Conservation (phyloP, 2,329 filamentous ascomycete genomes). For the Cordyceps cicadae region DNA sequence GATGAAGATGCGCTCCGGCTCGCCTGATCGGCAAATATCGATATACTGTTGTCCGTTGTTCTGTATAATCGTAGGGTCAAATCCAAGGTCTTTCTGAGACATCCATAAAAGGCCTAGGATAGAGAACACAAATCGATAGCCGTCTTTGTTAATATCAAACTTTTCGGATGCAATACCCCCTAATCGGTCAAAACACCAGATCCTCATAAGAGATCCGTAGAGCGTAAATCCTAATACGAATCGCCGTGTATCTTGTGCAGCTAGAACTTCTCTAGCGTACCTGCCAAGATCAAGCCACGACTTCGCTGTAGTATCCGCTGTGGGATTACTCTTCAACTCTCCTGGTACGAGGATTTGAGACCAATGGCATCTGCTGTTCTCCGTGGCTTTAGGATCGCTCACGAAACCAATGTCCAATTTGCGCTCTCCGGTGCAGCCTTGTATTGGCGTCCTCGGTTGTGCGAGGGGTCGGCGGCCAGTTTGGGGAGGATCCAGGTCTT, state of each 20-base stretch:
- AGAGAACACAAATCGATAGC: slow-evolving; percentile 29
- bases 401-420: slow-evolving; percentile 26
- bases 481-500: neutral
- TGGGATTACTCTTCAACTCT: slow-evolving; percentile 39
- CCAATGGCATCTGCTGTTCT: slow-evolving; percentile 25
- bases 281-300: slow-evolving; percentile 32
- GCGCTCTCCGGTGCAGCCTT: neutral
- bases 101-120: slow-evolving; percentile 35
- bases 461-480: neutral
- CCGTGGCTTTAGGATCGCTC: neutral
- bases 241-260: slow-evolving; percentile 31
- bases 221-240: slow-evolving; percentile 42
- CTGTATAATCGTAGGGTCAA: slow-evolving; percentile 34
- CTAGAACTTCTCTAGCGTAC: slow-evolving; percentile 37
- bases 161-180: slow-evolving; percentile 35
- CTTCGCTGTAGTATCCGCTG: slow-evolving; percentile 22
- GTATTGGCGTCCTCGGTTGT: neutral
- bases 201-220: slow-evolving; percentile 34
- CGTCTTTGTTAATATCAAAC: slow-evolving; percentile 38
- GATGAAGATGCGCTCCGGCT: slow-evolving; percentile 33
- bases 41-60: slow-evolving; percentile 20
- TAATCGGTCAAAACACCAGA: slow-evolving; percentile 38
- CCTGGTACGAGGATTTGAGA: slow-evolving; percentile 35
- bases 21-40: slow-evolving; percentile 26
- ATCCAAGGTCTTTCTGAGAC: slow-evolving; percentile 30